Conservation (phyloP, 2,329 filamentous ascomycete species). For the Lachnellula willkommii region DNA sequence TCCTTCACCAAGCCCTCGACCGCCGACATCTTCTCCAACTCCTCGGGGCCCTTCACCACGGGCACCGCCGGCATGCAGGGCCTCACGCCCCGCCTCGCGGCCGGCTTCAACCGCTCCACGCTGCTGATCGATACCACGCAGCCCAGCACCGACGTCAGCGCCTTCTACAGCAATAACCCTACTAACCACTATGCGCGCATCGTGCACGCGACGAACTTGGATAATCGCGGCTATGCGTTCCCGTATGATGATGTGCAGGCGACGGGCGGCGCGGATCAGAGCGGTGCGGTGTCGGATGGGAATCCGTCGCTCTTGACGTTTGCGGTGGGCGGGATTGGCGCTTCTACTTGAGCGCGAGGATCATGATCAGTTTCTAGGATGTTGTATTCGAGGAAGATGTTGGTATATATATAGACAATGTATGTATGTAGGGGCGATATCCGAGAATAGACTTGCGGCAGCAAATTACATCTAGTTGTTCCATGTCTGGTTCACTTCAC, state of each 20-base stretch:
- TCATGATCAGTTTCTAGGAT: no score
- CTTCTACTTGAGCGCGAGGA: background rate
- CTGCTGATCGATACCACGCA: constrained; percentile 38
- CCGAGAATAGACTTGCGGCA: no score
- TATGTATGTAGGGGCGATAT: no score
- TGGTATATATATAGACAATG: no score
- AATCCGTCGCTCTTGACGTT: constrained; percentile 15
- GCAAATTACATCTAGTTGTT: no score
- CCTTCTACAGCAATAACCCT: constrained; percentile 48
- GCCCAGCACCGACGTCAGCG: constrained; percentile 41
- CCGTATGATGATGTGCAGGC: constrained; percentile 64
- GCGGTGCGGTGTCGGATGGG: constrained; percentile 54
- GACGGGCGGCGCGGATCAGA: constrained; percentile 51
- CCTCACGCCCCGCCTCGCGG: constrained; percentile 22
- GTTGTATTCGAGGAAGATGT: no score
- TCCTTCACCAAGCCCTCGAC: constrained; percentile 53
- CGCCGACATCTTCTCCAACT: constrained; percentile 62
- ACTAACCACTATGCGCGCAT: constrained; percentile 62
- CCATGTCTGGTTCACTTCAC: no score
- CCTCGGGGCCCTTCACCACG: constrained; percentile 53
- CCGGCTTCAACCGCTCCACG: constrained; percentile 26
- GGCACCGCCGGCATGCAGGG: constrained; percentile 14
- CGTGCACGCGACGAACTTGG: constrained; percentile 54
- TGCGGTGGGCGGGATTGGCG: constrained; percentile 11
- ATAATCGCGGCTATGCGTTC: constrained; percentile 60